A percentile compares a stretch with the other conserved stretches of the same genome.
These are phyloP conservation scores for Kazachstania psychrophila DNA, from an alignment of 805 yeast species.

Conservation along the genomic window DNA sequence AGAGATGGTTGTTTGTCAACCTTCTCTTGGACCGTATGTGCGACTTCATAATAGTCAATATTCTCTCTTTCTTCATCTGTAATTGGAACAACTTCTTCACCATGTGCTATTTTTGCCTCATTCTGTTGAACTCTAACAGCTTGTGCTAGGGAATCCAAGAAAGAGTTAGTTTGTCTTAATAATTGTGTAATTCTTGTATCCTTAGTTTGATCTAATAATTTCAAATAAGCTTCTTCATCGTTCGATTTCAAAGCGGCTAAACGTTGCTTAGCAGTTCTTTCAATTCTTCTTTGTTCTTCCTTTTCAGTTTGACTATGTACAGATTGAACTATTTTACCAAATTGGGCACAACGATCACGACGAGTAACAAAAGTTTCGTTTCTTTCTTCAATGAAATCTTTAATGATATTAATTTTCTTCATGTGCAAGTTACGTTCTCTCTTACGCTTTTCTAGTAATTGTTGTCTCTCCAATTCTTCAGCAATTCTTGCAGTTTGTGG, in stretches of 20 bases:
- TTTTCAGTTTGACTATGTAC: constrained; percentile 41
- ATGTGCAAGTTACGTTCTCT: constrained; percentile 43
- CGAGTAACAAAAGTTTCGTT: constrained; percentile 18
- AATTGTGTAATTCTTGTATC: constrained; percentile 81
- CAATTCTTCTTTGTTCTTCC: constrained; percentile 67
- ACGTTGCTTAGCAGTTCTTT: constrained; percentile 79
- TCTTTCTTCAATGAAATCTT: constrained; percentile 27
- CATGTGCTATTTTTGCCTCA: constrained; percentile 28
- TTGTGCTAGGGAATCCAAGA: constrained; percentile 67
- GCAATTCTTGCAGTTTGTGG: constrained; percentile 70
- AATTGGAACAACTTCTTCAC: constrained; percentile 31
- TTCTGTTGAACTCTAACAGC: constrained; percentile 71
- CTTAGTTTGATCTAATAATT: constrained; percentile 74
- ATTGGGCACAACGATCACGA: constrained; percentile 25
- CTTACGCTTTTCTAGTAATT: constrained; percentile 48
- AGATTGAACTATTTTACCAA: constrained; percentile 22
- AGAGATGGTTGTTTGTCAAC: constrained; percentile 58
- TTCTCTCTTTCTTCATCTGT: constrained; percentile 51
- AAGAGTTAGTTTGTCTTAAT: constrained; percentile 67
- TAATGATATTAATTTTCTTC: constrained; percentile 36
- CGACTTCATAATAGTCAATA: constrained; percentile 73
- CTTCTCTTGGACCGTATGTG: constrained; percentile 63
- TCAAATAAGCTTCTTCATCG: constrained; percentile 82
- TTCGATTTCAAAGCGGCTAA: constrained; percentile 78
- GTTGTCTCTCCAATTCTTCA: constrained; percentile 65